Evolutionary conservation across 192 early-diverging fungal species (phyloP).

Genomic region (Rhizophlyctis rosea): DNA sequence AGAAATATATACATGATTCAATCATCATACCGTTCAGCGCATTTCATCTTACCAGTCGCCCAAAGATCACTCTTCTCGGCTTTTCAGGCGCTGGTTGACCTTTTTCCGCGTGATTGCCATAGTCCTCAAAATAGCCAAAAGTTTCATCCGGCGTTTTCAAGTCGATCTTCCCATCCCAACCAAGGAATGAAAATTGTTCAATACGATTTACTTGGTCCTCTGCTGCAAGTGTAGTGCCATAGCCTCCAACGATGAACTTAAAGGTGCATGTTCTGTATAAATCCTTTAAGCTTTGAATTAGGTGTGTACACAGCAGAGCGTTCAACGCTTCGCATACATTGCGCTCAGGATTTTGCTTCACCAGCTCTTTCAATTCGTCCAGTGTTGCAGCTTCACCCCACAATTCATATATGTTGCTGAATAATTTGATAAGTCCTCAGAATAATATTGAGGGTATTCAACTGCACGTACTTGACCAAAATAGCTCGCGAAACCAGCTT

Average conservation of each 20-base stretch:
- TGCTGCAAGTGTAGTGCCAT: slow-evolving; percentile 69
- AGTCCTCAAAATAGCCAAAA: slow-evolving; percentile 78
- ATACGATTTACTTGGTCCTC: slow-evolving; percentile 77
- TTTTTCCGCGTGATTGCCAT: slow-evolving; percentile 27
- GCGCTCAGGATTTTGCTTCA: slow-evolving; percentile 58
- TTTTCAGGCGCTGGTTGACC: slow-evolving; percentile 18
- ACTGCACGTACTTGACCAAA: slow-evolving; percentile 63
- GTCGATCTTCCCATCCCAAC: slow-evolving; percentile 77
- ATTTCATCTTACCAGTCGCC: slow-evolving; percentile 40
- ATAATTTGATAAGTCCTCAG: slow-evolving; percentile 2
- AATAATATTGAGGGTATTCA: background rate
- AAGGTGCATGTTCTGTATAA: slow-evolving; percentile 29
- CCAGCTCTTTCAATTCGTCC: slow-evolving; percentile 55
- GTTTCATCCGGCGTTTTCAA: slow-evolving; percentile 74
- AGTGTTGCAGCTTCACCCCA: slow-evolving; percentile 69
- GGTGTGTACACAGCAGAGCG: background rate
- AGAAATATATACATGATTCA: slow-evolving; percentile 57
- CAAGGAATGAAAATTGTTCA: slow-evolving; percentile 81
- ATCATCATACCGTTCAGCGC: too few species aligned
- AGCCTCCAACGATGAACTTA: slow-evolving; percentile 63
- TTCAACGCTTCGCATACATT: slow-evolving; percentile 38
- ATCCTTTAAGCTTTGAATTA: slow-evolving; percentile 3
- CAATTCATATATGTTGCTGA: slow-evolving; percentile 69
- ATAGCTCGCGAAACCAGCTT: slow-evolving; percentile 79
- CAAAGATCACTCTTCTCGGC: slow-evolving; percentile 25